phyloP scores from a whole-genome alignment of 352 stramenopile species.

The Phytopythium cucurbitacearum region DNA sequence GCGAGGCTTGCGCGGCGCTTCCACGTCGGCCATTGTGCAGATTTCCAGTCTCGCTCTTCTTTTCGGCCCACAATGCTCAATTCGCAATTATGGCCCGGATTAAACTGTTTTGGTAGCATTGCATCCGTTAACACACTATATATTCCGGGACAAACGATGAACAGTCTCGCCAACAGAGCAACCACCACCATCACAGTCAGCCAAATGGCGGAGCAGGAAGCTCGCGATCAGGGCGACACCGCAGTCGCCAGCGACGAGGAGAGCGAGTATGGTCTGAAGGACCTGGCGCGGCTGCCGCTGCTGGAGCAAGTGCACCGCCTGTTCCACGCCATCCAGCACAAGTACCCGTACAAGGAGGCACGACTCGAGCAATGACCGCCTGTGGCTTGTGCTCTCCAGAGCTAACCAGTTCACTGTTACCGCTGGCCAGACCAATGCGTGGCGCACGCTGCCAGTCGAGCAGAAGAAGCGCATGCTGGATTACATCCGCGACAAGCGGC shows the following conservation, averaged over 20 bases:
- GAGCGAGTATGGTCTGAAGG: slow-evolving; percentile 69
- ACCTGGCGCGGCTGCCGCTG: slow-evolving; percentile 60
- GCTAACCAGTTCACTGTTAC: slow-evolving; percentile 1
- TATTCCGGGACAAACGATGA: too few species aligned
- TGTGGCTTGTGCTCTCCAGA: background rate
- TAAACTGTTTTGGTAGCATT: too few species aligned
- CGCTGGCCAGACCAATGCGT: slow-evolving; percentile 49
- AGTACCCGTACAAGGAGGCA: slow-evolving; percentile 83
- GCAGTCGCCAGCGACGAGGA: slow-evolving; percentile 13
- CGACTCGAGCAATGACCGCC: background rate
- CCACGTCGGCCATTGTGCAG: background rate
- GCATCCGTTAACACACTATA: too few species aligned
- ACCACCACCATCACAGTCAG: background rate
- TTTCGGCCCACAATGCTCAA: too few species aligned
- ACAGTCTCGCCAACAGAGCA: too few species aligned
- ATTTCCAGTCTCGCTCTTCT: too few species aligned
- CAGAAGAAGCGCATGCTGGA: slow-evolving; percentile 79
- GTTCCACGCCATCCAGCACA: slow-evolving; percentile 77
- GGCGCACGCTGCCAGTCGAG: slow-evolving; percentile 67
- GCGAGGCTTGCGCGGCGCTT: background rate
- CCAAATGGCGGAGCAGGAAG: background rate
- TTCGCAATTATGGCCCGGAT: too few species aligned
- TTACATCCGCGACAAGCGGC: slow-evolving; percentile 74
- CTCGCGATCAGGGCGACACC: background rate
- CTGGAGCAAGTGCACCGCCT: slow-evolving; percentile 83